These are phyloP conservation scores for Scenedesmus sp. DNA, from an alignment of 163 green algal species.

Conservation along the genomic window DNA sequence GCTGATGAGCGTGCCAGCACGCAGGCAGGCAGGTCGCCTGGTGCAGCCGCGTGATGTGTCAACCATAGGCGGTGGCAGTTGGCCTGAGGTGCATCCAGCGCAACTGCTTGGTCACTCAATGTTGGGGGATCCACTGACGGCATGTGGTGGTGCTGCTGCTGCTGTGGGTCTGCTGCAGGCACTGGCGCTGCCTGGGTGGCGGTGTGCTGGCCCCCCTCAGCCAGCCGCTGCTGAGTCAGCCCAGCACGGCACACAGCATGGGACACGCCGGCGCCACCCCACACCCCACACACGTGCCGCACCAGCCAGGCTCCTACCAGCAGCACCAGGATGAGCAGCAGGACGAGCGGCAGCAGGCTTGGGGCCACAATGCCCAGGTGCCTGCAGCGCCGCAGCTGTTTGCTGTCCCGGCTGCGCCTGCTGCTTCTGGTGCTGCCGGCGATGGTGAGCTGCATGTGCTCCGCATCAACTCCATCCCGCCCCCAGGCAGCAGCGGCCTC, in stretches of 20 bases:
- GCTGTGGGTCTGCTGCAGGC: slow-evolving; percentile 5
- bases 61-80: neutral
- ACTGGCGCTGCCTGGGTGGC: slow-evolving; percentile 38
- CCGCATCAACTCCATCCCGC: slow-evolving; percentile 33
- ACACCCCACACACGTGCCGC: slow-evolving; percentile 33
- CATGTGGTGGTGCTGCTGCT: neutral
- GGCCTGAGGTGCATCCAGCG: neutral
- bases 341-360: neutral
- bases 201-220: neutral
- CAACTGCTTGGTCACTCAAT: neutral
- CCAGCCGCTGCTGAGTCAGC: neutral
- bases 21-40: neutral
- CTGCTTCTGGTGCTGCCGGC: neutral
- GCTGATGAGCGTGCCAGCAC: neutral
- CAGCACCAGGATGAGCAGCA: slow-evolving; percentile 1
- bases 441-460: neutral
- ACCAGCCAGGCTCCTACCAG: neutral
- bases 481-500: slow-evolving; percentile 3
- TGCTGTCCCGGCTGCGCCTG: neutral
- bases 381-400: neutral
- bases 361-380: neutral
- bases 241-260: neutral
- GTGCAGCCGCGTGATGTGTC: neutral
- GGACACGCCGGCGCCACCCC: neutral
- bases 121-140: neutral